Base-by-base conservation (phyloP, 805 yeast species). In the Cyberlindnera americana region DNA sequence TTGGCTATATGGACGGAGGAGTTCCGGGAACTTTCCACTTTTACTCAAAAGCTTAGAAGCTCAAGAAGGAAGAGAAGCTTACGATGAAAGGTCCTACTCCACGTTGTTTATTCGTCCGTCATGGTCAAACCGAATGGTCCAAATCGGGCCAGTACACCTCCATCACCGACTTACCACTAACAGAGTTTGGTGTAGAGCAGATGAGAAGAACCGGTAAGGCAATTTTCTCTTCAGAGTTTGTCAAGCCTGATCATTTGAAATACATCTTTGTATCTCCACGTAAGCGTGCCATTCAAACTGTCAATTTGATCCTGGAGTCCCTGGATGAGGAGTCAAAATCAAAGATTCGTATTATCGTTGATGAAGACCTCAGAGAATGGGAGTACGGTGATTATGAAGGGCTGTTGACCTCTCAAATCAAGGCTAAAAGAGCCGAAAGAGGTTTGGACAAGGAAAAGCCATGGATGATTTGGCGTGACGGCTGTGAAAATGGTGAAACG, bases 381-480 rank as follows among this genome's bases (percentile, higher is more conserved):
- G 95, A 87, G 50, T 91, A 91, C 55, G 98, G 98, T 50, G 93
- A 86, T 56, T 91, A 91, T 61, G 98, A 91, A 68, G 98, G 98
- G 5, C 61, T 80, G 49, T 58, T 72, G 41, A 83, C 95, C 2
- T 59, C 65, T 6, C 77, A 90, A 53, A 88, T 90, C 59, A 65
- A 72, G 31, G 75, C 68, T 12, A 61, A 77, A 49, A 76, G 95
- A 58, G 64, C 65, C 19, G 52, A 64, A 21, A 70, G 81, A 39
- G 95, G 93, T 0, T 62, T 84, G 28, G 75, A 67, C 32, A 44
- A 52, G 23, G 72, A 67, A 29, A 54, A 49, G 25, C 66, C 67
- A 5, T 89, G 96, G 96, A 66, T 72, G 39, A 89, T 91, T 58
- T 90, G 96, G 95, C 64, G 78, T 45, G 89, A 88, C 54, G 98